A percentile compares a stretch with the other conserved stretches of the same genome.
phyloP scores from a whole-genome alignment of 2,329 filamentous ascomycete genomes.

The Lecanicillium sp. region DNA sequence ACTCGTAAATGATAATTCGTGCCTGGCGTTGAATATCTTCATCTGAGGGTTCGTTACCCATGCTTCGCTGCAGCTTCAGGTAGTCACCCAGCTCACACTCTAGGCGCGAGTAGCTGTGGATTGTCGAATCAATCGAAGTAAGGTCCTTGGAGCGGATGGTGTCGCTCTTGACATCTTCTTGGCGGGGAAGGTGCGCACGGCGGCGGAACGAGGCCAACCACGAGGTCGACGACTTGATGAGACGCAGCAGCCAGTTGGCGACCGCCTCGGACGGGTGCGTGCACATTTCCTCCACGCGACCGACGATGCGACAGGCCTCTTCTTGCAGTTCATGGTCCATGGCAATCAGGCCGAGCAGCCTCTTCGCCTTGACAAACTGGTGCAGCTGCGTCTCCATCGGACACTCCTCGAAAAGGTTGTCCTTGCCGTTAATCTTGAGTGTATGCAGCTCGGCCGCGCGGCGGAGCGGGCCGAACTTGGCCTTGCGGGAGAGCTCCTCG shows the following conservation, averaged over 20 bases:
- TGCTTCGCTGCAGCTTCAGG: slow-evolving; percentile 36
- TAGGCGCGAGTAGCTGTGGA: slow-evolving; percentile 52
- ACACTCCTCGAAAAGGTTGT: slow-evolving; percentile 51
- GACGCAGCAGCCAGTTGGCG: slow-evolving; percentile 50
- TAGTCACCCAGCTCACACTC: slow-evolving; percentile 52
- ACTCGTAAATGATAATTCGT: slow-evolving; percentile 56
- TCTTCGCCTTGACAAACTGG: slow-evolving; percentile 46
- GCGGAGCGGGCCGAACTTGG: slow-evolving; percentile 43
- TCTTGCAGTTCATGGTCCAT: slow-evolving; percentile 55
- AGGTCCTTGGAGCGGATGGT: slow-evolving; percentile 46
- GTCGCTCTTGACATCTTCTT: slow-evolving; percentile 46
- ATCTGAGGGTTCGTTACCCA: slow-evolving; percentile 45
- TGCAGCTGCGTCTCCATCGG: slow-evolving; percentile 50
- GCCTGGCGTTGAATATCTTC: slow-evolving; percentile 51
- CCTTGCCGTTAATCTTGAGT: slow-evolving; percentile 52
- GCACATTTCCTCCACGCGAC: slow-evolving; percentile 48
- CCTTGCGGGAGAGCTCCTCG: slow-evolving; percentile 35
- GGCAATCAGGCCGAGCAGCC: slow-evolving; percentile 50
- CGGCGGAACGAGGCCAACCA: slow-evolving; percentile 53
- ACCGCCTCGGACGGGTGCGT: slow-evolving; percentile 43
- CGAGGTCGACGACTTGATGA: slow-evolving; percentile 41
- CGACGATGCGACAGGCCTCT: slow-evolving; percentile 53
- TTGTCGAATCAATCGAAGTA: slow-evolving; percentile 51
- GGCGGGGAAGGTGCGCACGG: slow-evolving; percentile 51
- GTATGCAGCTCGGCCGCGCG: slow-evolving; percentile 39